phyloP scores from a whole-genome alignment of 768 basidiomycete species.

The Naganishia friedmannii region DNA sequence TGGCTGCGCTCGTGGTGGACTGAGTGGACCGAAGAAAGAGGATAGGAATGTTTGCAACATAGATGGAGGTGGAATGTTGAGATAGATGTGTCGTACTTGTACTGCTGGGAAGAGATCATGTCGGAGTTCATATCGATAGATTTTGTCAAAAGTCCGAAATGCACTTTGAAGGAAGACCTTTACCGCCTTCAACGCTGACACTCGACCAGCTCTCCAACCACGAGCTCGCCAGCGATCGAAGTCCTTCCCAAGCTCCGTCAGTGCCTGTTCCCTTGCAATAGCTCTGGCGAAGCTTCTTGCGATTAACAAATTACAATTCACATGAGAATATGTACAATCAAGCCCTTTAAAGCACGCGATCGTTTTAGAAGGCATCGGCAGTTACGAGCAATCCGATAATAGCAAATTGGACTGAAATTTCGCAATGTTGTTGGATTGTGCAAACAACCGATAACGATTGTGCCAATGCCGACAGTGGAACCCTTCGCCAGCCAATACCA shows the following conservation, averaged over 20 bases:
- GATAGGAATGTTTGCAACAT: neutral
- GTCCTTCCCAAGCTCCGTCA: too few species aligned
- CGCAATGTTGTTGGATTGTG: neutral
- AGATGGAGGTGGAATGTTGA: neutral
- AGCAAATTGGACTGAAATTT: neutral
- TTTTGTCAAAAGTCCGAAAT: too few species aligned
- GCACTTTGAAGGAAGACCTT: too few species aligned
- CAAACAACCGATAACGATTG: neutral
- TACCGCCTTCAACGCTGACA: too few species aligned
- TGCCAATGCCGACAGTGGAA: neutral
- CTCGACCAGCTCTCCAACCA: too few species aligned
- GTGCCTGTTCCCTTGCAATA: too few species aligned
- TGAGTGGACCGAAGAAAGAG: too few species aligned
- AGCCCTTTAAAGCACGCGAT: conserved; percentile 9
- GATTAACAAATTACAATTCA: too few species aligned
- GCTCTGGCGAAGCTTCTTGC: too few species aligned
- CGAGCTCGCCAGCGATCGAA: too few species aligned
- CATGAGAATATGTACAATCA: neutral
- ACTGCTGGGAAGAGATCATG: neutral
- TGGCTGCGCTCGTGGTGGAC: conserved; percentile 27
- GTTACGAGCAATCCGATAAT: neutral
- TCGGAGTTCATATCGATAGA: neutral
- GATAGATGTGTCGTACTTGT: neutral
- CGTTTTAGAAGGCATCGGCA: neutral
- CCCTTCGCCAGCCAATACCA: neutral